Conservation (phyloP, 2,329 filamentous ascomycete genomes). For the Rugonectria rugulosa region DNA sequence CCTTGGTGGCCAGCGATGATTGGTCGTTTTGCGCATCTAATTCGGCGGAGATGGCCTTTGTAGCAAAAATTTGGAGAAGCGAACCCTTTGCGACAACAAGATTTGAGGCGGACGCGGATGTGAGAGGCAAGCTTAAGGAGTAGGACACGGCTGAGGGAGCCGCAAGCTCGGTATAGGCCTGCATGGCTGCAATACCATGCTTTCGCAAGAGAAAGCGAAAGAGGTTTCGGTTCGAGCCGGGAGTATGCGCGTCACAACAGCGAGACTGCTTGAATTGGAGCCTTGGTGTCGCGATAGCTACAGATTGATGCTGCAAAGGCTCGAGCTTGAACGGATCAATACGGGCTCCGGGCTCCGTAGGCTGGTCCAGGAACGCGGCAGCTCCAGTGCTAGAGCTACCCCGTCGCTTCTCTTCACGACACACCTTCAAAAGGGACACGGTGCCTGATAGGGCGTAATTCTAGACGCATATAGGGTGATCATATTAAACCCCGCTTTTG, state of each 20-base stretch:
- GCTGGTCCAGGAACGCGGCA: not conserved
- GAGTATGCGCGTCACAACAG: constrained; percentile 1
- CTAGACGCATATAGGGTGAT: not conserved
- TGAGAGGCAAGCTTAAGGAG: constrained; percentile 80
- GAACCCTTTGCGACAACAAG: constrained; percentile 92
- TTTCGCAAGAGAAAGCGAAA: constrained; percentile 29
- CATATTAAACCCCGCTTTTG: constrained; percentile 1
- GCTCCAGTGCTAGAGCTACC: not conserved
- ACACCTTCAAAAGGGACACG: not conserved
- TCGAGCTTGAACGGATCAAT: constrained; percentile 22
- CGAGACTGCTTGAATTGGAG: not conserved
- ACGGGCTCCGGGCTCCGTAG: constrained; percentile 12
- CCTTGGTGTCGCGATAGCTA: constrained; percentile 9
- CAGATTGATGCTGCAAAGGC: constrained; percentile 13
- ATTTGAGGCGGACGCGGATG: constrained; percentile 78
- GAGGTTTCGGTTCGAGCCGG: constrained; percentile 26
- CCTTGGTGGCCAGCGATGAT: constrained; percentile 45
- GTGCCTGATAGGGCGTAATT: not conserved
- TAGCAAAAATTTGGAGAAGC: constrained; percentile 87
- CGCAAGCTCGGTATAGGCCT: constrained; percentile 96
- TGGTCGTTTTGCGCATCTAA: constrained; percentile 57
- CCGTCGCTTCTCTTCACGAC: not conserved
- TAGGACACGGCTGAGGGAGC: constrained; percentile 94
- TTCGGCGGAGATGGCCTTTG: constrained; percentile 72
- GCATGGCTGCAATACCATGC: constrained; percentile 68